phyloP scores from a whole-genome alignment of 2,329 filamentous ascomycete genomes.

The Hypoxylon sp. region DNA sequence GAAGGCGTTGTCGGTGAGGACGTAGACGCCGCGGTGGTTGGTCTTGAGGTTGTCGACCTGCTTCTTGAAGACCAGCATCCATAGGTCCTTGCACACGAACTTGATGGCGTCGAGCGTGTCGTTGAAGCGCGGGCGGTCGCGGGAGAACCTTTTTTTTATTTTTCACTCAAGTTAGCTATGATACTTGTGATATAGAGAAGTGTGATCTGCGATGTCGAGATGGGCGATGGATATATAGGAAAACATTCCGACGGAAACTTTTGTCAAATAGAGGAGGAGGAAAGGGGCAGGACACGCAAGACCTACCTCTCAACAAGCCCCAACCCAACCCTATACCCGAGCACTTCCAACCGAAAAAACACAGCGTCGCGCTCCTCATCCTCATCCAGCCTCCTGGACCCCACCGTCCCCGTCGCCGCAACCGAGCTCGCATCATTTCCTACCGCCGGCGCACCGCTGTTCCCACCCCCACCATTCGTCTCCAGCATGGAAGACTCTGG shows the following conservation, averaged over 20 bases:
- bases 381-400: constrained; percentile 65
- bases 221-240: neutral
- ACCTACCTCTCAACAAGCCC: constrained; percentile 88
- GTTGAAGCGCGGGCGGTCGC: constrained; percentile 86
- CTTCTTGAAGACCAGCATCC: constrained; percentile 93
- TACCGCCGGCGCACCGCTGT: constrained; percentile 33
- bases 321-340: constrained; percentile 93
- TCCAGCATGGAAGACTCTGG: constrained; percentile 25
- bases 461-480: neutral
- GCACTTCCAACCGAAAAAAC: constrained; percentile 82
- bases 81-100: constrained; percentile 98
- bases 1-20: constrained; percentile 93
- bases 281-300: constrained; percentile 6
- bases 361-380: constrained; percentile 88
- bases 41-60: constrained; percentile 99
- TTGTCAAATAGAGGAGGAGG: too few relatives aligned
- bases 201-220: too few relatives aligned
- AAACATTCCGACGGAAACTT: too few relatives aligned
- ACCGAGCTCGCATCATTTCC: constrained; percentile 9
- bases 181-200: neutral
- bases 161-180: neutral
- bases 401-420: constrained; percentile 37
- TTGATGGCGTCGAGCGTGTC: constrained; percentile 97
- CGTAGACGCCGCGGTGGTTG: constrained; percentile 96
- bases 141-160: constrained; percentile 75